Evolutionary conservation across 352 stramenopile genomes (phyloP).

Genomic region (Pythium biforme): DNA sequence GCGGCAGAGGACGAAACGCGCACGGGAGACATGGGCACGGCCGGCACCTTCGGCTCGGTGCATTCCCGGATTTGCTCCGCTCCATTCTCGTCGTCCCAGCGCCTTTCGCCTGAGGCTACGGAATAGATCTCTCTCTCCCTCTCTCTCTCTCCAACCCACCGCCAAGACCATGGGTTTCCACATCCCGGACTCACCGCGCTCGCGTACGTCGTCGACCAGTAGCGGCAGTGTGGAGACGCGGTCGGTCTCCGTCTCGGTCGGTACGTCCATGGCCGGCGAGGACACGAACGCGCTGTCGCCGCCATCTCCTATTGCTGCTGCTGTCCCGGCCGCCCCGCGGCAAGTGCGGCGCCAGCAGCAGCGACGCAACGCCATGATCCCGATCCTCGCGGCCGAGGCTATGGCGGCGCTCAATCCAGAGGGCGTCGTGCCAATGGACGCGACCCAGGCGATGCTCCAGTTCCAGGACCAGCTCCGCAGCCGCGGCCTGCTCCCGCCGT

Average conservation of each 20-base stretch:
- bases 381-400: conserved; percentile 41
- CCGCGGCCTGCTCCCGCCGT: conserved; percentile 13
- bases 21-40: background rate
- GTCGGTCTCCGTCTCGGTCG: conserved; percentile 15
- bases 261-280: conserved; percentile 22
- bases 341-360: conserved; percentile 25
- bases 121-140: conserved; percentile 19
- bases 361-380: conserved; percentile 59
- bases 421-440: conserved; percentile 35
- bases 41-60: too few species aligned
- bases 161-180: conserved; percentile 52
- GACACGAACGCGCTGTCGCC: conserved; percentile 6
- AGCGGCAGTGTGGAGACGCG: background rate
- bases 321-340: background rate
- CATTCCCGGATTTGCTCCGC: conserved; percentile 21
- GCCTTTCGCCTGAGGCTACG: conserved; percentile 3
- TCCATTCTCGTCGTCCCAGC: conserved; percentile 12
- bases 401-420: conserved; percentile 44
- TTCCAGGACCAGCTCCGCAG: conserved; percentile 33
- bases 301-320: background rate
- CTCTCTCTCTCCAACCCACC: background rate
- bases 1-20: conserved; percentile 4
- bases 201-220: background rate
- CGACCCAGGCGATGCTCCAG: conserved; percentile 33
- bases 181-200: conserved; percentile 55